phyloP scores from a whole-genome alignment of 306 rosid genomes.

The Lathyrus sativus region DNA sequence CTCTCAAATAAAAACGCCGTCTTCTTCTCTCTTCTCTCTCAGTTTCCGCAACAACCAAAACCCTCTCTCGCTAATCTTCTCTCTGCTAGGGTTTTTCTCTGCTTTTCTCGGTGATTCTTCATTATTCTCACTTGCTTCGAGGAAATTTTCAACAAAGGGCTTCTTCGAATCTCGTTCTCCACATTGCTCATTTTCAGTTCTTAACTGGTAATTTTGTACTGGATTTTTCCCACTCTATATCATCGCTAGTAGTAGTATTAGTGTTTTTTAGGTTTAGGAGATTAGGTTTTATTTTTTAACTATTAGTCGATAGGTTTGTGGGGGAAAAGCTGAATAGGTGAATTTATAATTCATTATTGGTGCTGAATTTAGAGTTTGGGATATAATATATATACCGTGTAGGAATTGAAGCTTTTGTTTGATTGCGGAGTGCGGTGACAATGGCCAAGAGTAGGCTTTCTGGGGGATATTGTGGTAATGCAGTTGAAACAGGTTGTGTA shows the following conservation, averaged over 20 bases:
- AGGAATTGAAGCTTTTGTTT: slow-evolving; percentile 13
- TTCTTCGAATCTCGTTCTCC: background rate
- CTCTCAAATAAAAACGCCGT: background rate
- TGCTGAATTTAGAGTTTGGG: background rate
- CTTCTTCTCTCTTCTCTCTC: background rate
- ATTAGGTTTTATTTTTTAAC: background rate
- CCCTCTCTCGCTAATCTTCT: background rate
- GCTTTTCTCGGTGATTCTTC: background rate
- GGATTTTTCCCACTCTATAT: background rate
- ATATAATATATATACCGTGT: too few relatives aligned
- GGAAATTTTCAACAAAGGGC: background rate
- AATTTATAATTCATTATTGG: slow-evolving; percentile 18
- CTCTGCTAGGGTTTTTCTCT: too few relatives aligned
- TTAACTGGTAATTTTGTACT: background rate
- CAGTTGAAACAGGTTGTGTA: slow-evolving; percentile 49
- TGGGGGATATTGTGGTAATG: slow-evolving; percentile 57
- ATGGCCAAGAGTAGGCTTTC: slow-evolving; percentile 55
- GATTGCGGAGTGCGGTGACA: slow-evolving; percentile 11
- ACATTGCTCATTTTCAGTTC: background rate
- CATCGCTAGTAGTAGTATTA: background rate
- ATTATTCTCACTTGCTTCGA: background rate
- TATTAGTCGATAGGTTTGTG: too few relatives aligned
- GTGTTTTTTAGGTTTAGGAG: background rate
- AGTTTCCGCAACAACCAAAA: background rate
- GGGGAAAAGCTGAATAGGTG: background rate